Conservation (phyloP, 345 rosid species). For the Salix brachista region DNA sequence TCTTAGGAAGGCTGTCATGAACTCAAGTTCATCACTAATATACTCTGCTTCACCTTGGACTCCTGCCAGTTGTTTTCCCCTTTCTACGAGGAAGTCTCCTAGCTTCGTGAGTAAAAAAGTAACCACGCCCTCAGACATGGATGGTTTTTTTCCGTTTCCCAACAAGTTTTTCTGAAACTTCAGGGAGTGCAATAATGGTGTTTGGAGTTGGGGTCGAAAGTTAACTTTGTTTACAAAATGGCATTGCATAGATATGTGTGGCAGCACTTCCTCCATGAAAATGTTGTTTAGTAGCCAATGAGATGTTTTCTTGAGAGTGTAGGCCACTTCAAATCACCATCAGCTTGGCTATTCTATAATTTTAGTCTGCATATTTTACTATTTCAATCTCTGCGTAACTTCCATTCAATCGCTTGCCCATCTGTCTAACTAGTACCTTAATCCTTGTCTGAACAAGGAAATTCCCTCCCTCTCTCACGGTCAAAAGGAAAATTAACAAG, state of each 20-base stretch:
- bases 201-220: neutral
- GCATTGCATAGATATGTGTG: neutral
- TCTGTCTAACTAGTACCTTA: no score
- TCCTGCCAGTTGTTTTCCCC: conserved; percentile 12
- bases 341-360: neutral
- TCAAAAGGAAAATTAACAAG: no score
- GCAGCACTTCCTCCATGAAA: neutral
- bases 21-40: conserved; percentile 23
- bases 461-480: no score
- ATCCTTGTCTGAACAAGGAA: no score
- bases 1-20: conserved; percentile 27
- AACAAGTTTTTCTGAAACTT: neutral
- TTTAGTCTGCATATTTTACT: neutral
- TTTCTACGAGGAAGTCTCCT: conserved; percentile 16
- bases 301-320: neutral
- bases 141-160: no score
- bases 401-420: neutral
- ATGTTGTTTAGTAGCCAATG: neutral
- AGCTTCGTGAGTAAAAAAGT: conserved; percentile 24
- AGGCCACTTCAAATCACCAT: neutral
- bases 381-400: neutral
- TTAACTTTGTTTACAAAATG: neutral
- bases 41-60: conserved; percentile 16
- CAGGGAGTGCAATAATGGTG: neutral
- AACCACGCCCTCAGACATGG: conserved; percentile 32